Conservation (phyloP, 2,329 filamentous ascomycete genomes). For the Hirsutella rhossiliensis region DNA sequence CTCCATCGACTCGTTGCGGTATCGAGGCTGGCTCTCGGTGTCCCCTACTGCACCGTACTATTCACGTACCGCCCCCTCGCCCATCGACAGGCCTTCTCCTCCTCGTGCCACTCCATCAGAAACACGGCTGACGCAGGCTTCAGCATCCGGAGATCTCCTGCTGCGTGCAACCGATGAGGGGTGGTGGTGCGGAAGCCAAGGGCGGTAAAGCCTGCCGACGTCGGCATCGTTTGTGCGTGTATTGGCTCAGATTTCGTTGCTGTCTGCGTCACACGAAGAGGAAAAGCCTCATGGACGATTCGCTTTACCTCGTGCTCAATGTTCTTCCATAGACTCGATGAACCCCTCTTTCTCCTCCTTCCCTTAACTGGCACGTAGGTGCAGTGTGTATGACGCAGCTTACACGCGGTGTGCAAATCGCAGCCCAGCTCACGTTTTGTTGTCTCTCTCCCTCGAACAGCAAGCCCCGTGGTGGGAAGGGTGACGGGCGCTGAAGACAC, state of each 20-base stretch:
- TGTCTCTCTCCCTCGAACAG: too few species aligned
- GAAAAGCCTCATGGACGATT: too few species aligned
- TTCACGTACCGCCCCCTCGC: neutral
- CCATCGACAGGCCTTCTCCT: too few species aligned
- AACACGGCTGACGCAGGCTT: slow-evolving; percentile 11
- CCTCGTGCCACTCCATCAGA: slow-evolving; percentile 17
- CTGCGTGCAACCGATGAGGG: slow-evolving; percentile 7
- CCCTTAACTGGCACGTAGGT: too few species aligned
- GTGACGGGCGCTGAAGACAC: too few species aligned
- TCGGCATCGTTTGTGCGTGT: neutral
- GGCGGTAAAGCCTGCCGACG: neutral
- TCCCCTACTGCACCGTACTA: neutral
- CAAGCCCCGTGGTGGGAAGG: too few species aligned
- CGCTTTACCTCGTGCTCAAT: too few species aligned
- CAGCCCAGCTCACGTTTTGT: too few species aligned
- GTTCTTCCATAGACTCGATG: too few species aligned
- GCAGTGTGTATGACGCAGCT: too few species aligned
- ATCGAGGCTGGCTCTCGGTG: neutral
- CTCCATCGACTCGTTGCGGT: neutral
- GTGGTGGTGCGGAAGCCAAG: neutral
- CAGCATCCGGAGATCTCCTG: slow-evolving; percentile 11
- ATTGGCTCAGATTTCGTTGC: neutral
- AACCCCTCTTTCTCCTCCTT: too few species aligned
- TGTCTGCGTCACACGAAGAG: neutral
- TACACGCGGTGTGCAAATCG: too few species aligned